Conservation (phyloP, 768 basidiomycete genomes). For the Pleurotus tuoliensis region DNA sequence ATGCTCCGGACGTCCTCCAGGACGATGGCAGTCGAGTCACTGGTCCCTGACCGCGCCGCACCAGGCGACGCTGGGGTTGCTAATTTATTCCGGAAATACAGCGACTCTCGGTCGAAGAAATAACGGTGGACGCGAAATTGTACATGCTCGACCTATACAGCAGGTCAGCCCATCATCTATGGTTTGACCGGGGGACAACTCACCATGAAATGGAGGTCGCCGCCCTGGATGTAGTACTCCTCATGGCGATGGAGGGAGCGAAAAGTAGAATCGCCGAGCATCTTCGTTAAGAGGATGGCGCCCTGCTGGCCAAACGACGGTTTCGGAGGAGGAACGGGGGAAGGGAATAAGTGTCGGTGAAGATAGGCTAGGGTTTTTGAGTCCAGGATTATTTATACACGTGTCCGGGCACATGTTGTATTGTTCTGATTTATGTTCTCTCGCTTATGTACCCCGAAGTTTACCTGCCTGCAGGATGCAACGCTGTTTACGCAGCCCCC, state of each 20-base stretch:
- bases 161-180: constrained; percentile 22
- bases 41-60: constrained; percentile 27
- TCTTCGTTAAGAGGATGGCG: constrained; percentile 12
- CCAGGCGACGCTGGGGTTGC: constrained; percentile 26
- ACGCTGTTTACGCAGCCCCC: constrained; percentile 4
- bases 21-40: constrained; percentile 40
- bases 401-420: constrained; percentile 25
- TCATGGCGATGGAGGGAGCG: constrained; percentile 19
- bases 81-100: constrained; percentile 37
- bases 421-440: constrained; percentile 11
- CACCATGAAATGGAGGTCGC: constrained; percentile 50
- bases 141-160: constrained; percentile 43
- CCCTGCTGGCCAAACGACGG: constrained; percentile 25
- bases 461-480: constrained; percentile 8
- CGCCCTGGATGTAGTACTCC: constrained; percentile 46
- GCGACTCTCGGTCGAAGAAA: constrained; percentile 50
- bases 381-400: constrained; percentile 26
- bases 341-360: constrained; percentile 33
- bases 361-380: constrained; percentile 25
- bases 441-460: constrained; percentile 14
- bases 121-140: constrained; percentile 52
- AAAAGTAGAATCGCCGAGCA: constrained; percentile 7
- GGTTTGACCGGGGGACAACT: constrained; percentile 29
- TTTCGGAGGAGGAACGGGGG: constrained; percentile 20
- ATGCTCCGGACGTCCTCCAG: constrained; percentile 32